Conservation (phyloP, 2,329 filamentous ascomycete genomes). For the Calonectria honghensis region DNA sequence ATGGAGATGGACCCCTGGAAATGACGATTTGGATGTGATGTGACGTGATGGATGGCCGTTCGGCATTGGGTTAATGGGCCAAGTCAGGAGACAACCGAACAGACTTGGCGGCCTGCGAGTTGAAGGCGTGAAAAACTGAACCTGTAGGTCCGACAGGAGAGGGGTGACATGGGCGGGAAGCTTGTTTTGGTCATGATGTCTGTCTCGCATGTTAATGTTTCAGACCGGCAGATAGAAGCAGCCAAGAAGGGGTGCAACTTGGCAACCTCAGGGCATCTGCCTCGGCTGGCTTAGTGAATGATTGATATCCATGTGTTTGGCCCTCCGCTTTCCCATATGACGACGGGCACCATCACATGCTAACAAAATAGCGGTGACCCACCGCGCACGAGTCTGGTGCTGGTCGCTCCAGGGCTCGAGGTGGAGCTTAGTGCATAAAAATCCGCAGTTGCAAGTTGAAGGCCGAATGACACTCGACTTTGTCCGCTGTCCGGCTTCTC, state of each 20-base stretch:
- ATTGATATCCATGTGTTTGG: background rate
- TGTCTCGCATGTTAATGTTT: slow-evolving; percentile 7
- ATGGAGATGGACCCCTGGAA: slow-evolving; percentile 14
- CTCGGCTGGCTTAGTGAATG: slow-evolving; percentile 23
- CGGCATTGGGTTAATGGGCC: slow-evolving; percentile 18
- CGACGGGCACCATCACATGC: slow-evolving; percentile 33
- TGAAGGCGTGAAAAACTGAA: background rate
- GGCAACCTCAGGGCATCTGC: background rate
- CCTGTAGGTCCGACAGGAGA: background rate
- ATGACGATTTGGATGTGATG: slow-evolving; percentile 16
- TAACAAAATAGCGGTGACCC: slow-evolving; percentile 33
- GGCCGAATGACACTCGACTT: slow-evolving; percentile 22
- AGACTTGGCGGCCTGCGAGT: slow-evolving; percentile 4
- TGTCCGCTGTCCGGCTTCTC: slow-evolving; percentile 33
- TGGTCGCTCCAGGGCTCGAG: slow-evolving; percentile 25
- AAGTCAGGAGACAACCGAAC: slow-evolving; percentile 9
- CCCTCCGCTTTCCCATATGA: slow-evolving; percentile 12
- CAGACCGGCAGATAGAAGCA: slow-evolving; percentile 28
- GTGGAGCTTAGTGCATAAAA: slow-evolving; percentile 24
- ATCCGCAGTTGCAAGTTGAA: slow-evolving; percentile 15
- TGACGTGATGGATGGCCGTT: slow-evolving; percentile 29
- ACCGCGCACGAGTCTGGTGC: slow-evolving; percentile 18
- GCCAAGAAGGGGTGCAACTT: slow-evolving; percentile 4
- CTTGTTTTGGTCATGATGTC: background rate
- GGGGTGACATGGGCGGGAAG: background rate